These are phyloP conservation scores for Agaricus blazei DNA, from an alignment of 768 basidiomycete genomes.

Conservation along the genomic window DNA sequence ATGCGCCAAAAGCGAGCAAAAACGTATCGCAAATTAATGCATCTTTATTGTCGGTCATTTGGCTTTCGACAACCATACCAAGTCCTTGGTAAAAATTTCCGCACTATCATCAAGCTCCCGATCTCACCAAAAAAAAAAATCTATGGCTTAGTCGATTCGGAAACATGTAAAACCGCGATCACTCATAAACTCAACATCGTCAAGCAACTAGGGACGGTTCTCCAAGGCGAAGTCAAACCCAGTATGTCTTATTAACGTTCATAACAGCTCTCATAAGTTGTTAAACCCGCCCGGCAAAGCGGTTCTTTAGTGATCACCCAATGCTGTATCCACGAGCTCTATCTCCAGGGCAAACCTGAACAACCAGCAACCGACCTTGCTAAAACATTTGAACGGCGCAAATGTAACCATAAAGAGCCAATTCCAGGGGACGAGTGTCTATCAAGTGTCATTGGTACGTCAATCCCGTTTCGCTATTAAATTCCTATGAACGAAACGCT, in stretches of 20 bases:
- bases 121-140: slow-evolving; percentile 4
- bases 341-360: slow-evolving; percentile 68
- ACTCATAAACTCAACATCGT: slow-evolving; percentile 70
- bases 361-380: slow-evolving; percentile 85
- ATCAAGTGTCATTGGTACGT: slow-evolving; percentile 70
- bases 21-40: slow-evolving; percentile 91
- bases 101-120: slow-evolving; percentile 3
- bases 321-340: slow-evolving; percentile 92
- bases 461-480: background rate
- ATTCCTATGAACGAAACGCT: background rate
- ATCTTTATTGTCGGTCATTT: slow-evolving; percentile 79
- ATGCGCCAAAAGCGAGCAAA: slow-evolving; percentile 98
- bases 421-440: slow-evolving; percentile 85
- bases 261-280: slow-evolving; percentile 3
- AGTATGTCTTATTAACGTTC: slow-evolving; percentile 52
- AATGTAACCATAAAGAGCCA: slow-evolving; percentile 92
- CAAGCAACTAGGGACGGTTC: slow-evolving; percentile 68
- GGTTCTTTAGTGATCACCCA: slow-evolving; percentile 90
- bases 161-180: slow-evolving; percentile 68
- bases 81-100: slow-evolving; percentile 61
- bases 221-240: slow-evolving; percentile 86
- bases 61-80: slow-evolving; percentile 94
- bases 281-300: slow-evolving; percentile 37
- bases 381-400: slow-evolving; percentile 87
- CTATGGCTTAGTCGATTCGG: slow-evolving; percentile 64